A percentile compares a stretch with the other conserved stretches of the same genome.
Conservation (phyloP, 306 rosid genomes). For the Cucumis melo region DNA sequence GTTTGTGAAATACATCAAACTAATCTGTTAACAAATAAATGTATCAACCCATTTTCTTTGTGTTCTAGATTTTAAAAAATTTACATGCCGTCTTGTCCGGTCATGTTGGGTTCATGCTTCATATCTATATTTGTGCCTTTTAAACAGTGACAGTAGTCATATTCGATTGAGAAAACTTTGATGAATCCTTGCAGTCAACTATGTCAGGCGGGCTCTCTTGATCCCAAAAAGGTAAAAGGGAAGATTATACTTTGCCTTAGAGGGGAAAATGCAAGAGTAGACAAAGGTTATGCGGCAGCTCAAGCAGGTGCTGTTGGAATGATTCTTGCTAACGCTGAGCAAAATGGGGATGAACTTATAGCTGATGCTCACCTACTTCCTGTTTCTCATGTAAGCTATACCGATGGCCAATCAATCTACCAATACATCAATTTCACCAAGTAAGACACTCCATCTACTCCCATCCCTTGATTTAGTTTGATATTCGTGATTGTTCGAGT, state of each 20-base stretch:
- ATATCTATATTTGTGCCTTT: too few relatives aligned
- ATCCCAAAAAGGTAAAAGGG: conserved; percentile 39
- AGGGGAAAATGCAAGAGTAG: conserved; percentile 12
- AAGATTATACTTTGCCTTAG: conserved; percentile 46
- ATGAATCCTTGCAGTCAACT: conserved; percentile 12
- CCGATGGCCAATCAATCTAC: conserved; percentile 21
- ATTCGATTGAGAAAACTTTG: not conserved
- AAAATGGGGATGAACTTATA: not conserved
- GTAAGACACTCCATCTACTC: conserved; percentile 14
- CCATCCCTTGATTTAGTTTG: too few relatives aligned
- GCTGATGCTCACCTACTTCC: conserved; percentile 44
- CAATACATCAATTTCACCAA: conserved; percentile 31
- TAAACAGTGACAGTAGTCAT: not conserved
- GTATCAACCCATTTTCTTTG: too few relatives aligned
- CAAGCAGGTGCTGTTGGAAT: conserved; percentile 51
- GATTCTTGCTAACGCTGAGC: conserved; percentile 29
- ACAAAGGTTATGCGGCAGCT: conserved; percentile 21
- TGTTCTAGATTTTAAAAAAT: too few relatives aligned
- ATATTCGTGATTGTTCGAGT: too few relatives aligned
- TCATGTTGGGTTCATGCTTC: too few relatives aligned
- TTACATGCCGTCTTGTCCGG: too few relatives aligned
- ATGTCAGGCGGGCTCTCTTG: conserved; percentile 28
- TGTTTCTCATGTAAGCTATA: conserved; percentile 24
- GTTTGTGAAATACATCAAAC: too few relatives aligned
- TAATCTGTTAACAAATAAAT: too few relatives aligned